A percentile compares a stretch with the other conserved stretches of the same genome.
Conservation (phyloP, 768 basidiomycete species). For the Xerocomellus chrysenteron region DNA sequence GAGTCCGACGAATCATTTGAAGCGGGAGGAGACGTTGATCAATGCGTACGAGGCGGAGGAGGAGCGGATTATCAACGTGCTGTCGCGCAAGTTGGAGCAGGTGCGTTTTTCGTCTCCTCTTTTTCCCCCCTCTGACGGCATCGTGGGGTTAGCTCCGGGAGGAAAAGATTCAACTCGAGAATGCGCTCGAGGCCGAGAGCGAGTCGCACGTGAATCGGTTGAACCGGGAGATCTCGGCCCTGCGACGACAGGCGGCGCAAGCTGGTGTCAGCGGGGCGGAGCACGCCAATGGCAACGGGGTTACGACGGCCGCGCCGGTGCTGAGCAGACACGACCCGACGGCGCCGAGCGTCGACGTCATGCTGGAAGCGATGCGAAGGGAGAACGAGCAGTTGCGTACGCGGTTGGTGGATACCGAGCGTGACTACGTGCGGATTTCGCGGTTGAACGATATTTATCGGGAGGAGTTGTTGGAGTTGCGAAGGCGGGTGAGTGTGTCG, state of each 20-base stretch:
- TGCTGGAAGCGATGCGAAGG: conserved; percentile 72
- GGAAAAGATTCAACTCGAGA: conserved; percentile 83
- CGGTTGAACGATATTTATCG: conserved; percentile 81
- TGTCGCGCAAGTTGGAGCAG: conserved; percentile 83
- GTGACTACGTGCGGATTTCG: conserved; percentile 71
- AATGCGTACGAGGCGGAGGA: conserved; percentile 91
- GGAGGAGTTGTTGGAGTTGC: conserved; percentile 78
- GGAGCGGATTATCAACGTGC: conserved; percentile 80
- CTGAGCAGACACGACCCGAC: conserved; percentile 27
- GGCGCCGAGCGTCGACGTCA: conserved; percentile 47
- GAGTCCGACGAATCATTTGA: conserved; percentile 46
- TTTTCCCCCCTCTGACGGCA: not conserved
- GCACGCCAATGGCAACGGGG: conserved; percentile 18
- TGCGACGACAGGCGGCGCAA: conserved; percentile 44
- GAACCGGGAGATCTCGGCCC: conserved; percentile 63
- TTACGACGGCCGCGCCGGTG: too few species aligned
- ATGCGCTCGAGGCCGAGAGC: conserved; percentile 80
- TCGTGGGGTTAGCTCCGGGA: conserved; percentile 59
- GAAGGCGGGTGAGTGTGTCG: conserved; percentile 58
- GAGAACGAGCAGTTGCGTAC: conserved; percentile 77
- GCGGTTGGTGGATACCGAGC: conserved; percentile 69
- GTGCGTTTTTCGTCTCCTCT: conserved; percentile 36
- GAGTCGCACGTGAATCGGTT: conserved; percentile 81
- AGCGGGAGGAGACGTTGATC: conserved; percentile 71
- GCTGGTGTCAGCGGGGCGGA: conserved; percentile 7